Base-by-base conservation (phyloP, 768 basidiomycete species). In the Hortiboletus flavorubellus region DNA sequence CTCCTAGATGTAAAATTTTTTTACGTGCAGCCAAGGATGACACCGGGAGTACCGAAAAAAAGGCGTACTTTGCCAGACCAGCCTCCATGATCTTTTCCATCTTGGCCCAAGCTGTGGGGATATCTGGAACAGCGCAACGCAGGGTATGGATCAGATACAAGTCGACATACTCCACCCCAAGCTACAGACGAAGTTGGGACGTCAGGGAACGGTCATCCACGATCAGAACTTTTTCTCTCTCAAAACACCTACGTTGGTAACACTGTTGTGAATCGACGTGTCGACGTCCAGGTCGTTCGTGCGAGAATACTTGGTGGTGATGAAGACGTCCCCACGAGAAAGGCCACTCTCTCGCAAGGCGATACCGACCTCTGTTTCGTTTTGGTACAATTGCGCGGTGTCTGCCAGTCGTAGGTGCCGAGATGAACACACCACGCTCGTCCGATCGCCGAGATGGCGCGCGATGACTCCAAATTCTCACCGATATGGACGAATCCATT, bases 71-170 rank as follows among this genome's bases (percentile, higher is more conserved):
- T 51, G 78, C 79, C 2, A 84, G 70, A 1, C 86, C 86, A n/a
- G 78, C 71, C n/a, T 75, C 68, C 60, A 82, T 77, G 49, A 87
- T 58, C n/a, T 76, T 74, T 63, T 87, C 86, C 76, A 89, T 80
- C 64, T 83, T 72, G 30, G 71, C 76, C 88, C 88, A 90, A 2
- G 76, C 75, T 23, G 79, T 81, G 2, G 82, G 79, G 43, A 86
- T 85, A 58, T 87, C 82, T 1, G 83, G 82, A 26, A 68, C 60
- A 8, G 80, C 83, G 18, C 82, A 68, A 4, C 73, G 61, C 8
- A 85, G 85, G 51, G 68, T 61, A 66, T 89, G 87, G 45, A 89
- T 83, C 41, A 89, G 79, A 68, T 90, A 91, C 38, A 89, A 67
- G 67, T 91, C 86, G 12, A 89, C 78, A 59, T 85, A 85, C 2